Base-by-base conservation (phyloP, 140 eudicot genomes). In the Flaveria floridana region DNA sequence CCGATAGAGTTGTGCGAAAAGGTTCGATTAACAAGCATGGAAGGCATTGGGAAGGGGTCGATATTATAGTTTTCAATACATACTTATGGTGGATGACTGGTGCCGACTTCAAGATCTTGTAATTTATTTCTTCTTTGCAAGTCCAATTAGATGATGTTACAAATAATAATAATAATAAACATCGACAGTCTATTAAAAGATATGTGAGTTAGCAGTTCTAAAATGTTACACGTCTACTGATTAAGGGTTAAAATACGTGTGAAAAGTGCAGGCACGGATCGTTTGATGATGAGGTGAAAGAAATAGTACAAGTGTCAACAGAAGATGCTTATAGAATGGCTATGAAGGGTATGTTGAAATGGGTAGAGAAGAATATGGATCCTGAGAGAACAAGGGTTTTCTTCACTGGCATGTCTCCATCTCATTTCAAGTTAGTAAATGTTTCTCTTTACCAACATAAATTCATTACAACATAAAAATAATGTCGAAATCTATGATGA, bases 51-150 rank as follows among this genome's bases (percentile, higher is more conserved):
- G 82, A 94, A 85, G 96, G 96, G 58, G 99, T 73, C 6, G 97
- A 94, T 75, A 87, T 94, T 19, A 69, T 94, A 70, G 99, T 94
- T 26, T 94, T 94, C 87, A 94, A 94, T 66, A 94, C 97, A 12
- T 94, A 90, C 56, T 82, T 94, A 16, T 94, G 99, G 99, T 94
- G 99, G 99, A 94, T 94, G 91, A 87, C 97, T 16, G 97, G 96
- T 75, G 78, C 66, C 2, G 68, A 80, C 37, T 85, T 94, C 80
- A 90, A 87, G 74, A 88, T 94, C 51, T 50, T 94, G 99, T 94
- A 88, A 86, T 28, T 53, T 44, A n/a, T 11, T 74, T 72, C 18
- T 34, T 44, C 13, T 48, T 70, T 12, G 23, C 20, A 44, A 6
- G 37, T 25, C 23, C 14, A 47, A 13, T 13, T 69, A 69, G 14